A percentile compares a stretch with the other conserved stretches of the same genome.
phyloP scores from a whole-genome alignment of 2,329 filamentous ascomycete genomes.

The Ceratocystis variospora region DNA sequence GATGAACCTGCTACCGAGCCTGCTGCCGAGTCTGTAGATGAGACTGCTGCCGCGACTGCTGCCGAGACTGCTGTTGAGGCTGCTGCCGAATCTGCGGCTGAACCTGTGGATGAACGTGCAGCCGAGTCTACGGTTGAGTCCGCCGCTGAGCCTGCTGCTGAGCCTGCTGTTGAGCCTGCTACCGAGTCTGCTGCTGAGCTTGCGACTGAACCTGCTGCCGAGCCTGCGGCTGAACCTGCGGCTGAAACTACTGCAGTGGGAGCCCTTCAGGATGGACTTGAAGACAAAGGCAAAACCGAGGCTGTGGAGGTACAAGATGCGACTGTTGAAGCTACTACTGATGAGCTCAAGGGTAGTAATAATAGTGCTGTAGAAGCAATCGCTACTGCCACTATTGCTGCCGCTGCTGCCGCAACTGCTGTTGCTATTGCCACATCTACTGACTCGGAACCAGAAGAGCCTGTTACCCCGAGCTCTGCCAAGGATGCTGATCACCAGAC shows the following conservation, averaged over 20 bases:
- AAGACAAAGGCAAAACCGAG: too few relatives aligned
- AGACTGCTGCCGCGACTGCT: conserved; percentile 7
- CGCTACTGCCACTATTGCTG: neutral
- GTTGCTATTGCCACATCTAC: neutral
- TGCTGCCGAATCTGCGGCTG: neutral
- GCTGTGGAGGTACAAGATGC: too few relatives aligned
- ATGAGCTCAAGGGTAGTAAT: neutral
- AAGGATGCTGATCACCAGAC: neutral
- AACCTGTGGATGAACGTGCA: neutral
- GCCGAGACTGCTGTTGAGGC: neutral
- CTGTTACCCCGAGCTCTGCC: neutral
- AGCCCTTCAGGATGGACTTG: too few relatives aligned
- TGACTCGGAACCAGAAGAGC: conserved; percentile 5
- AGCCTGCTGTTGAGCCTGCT: neutral
- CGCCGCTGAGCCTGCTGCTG: neutral
- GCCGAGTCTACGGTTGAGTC: neutral
- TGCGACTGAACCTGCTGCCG: conserved; percentile 7
- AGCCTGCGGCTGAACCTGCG: neutral
- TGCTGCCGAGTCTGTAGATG: conserved; percentile 10
- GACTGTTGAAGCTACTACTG: neutral
- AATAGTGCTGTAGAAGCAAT: neutral
- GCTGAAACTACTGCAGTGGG: conserved; percentile 1
- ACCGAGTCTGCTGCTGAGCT: neutral
- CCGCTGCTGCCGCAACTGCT: neutral
- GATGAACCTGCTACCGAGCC: too few relatives aligned